Conservation (phyloP, 2,329 filamentous ascomycete species). For the Pestalotiopsis sp. region DNA sequence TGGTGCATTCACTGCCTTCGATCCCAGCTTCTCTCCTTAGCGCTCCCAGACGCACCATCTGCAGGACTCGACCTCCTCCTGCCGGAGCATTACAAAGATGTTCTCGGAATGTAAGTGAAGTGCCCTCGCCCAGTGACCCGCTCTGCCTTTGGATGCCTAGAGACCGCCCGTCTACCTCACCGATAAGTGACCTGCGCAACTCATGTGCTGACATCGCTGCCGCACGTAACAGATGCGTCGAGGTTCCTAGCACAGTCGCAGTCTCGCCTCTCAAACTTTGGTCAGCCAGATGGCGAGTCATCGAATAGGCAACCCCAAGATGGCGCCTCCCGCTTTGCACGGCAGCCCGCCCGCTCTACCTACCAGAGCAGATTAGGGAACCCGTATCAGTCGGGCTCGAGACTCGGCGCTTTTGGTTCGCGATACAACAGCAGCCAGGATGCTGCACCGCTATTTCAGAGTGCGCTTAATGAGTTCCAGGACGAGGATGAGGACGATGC, state of each 20-base stretch:
- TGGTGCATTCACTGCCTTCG: not conserved
- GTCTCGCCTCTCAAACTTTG: constrained; percentile 78
- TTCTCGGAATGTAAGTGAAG: constrained; percentile 88
- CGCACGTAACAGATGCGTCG: constrained; percentile 70
- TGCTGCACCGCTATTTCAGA: constrained; percentile 94
- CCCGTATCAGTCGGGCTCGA: constrained; percentile 76
- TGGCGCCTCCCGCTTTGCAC: constrained; percentile 27
- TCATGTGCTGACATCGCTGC: not conserved
- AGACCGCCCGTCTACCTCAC: not conserved
- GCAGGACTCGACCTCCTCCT: constrained; percentile 32
- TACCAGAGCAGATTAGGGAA: constrained; percentile 55
- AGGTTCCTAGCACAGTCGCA: constrained; percentile 96
- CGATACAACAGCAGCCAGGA: constrained; percentile 73
- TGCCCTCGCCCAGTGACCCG: constrained; percentile 22
- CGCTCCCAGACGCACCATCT: constrained; percentile 13
- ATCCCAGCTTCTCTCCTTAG: not conserved
- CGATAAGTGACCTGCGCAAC: not conserved
- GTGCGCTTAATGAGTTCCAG: constrained; percentile 83
- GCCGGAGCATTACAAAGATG: constrained; percentile 48
- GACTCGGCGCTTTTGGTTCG: constrained; percentile 77
- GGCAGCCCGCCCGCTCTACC: constrained; percentile 30
- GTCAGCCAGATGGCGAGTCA: constrained; percentile 52
- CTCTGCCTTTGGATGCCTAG: not conserved
- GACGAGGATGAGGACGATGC: constrained; percentile 94
- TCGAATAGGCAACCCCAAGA: constrained; percentile 13